Evolutionary conservation across 2,329 filamentous ascomycete genomes (phyloP), one percentile per base, ranked within the genome.

Genomic region (Trichoderma harzianum): DNA sequence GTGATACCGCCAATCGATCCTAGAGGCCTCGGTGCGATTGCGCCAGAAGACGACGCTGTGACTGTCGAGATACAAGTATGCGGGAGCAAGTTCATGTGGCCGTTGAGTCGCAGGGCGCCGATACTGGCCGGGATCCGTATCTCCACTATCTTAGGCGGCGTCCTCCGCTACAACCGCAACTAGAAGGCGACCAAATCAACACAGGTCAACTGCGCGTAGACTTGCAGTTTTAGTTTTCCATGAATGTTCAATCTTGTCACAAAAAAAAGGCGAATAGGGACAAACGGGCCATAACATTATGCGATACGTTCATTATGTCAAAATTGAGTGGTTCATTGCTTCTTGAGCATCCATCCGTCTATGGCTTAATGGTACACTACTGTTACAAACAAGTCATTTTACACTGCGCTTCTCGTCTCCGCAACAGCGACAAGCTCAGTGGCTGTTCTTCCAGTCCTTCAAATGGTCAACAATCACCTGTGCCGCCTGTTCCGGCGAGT

Each of bases 381-480:
- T 67, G 67, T 70, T 73, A 72, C 72, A 69, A 34, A 34, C 34
- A 65, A 60, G 28, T 53, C 60, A 16, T 47, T 53, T 67, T 43
- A 24, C 63, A 34, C 36, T 64, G 43, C 58, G 21, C 36, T 61
- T 24, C 21, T 30, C 60, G 43, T 12, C 36, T 53, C 12, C 30
- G 26, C 62, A 16, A 24, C 69, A 39, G 5, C 11, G 24, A 34
- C n/a, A 14, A 8, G 16, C 55, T 64, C 34, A 71, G 32, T 71
- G 68, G 36, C 24, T 63, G 32, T 30, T 67, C 70, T 75, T 76
- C 78, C 86, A 89, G 71, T 89, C 87, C 78, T 91, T 91, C 80
- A 98, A 92, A 82, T 99, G 96, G 74, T 92, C 91, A 73, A 92
- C 82, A 70, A 99, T 98, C 72, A 98, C 85, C 82, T 90, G 91